Percentiles rank a stretch among this genome's conserved stretches.
Conservation (phyloP, 2,329 filamentous ascomycete species). For the Ophiostoma himal-ulmi region DNA sequence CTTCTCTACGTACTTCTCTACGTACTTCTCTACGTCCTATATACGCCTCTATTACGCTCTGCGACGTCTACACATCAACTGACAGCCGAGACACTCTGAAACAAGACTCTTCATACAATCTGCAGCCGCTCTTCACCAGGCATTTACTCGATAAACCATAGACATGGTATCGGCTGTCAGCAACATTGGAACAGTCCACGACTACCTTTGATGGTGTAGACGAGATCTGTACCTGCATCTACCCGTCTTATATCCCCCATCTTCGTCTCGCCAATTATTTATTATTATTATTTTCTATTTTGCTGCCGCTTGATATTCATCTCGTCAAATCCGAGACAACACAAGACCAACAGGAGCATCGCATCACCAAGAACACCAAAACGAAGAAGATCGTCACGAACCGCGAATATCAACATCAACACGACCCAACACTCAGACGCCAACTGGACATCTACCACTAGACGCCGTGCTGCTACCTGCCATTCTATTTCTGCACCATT, state of each 20-base stretch:
- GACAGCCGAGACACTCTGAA: background rate
- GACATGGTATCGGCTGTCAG: background rate
- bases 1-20: background rate
- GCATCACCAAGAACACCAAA: background rate
- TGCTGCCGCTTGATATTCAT: background rate
- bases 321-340: background rate
- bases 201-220: background rate
- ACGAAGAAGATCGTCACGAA: background rate
- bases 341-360: background rate
- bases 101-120: background rate
- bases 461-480: conserved; percentile 10
- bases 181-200: background rate
- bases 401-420: background rate
- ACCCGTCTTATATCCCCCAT: background rate
- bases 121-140: background rate
- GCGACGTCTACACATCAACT: background rate
- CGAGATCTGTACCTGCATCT: conserved; percentile 3
- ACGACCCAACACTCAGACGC: background rate
- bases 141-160: background rate
- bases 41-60: background rate
- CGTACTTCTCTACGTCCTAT: background rate
- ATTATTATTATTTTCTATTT: background rate
- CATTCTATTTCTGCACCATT: conserved; percentile 8
- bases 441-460: background rate
- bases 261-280: background rate